phyloP scores from a whole-genome alignment of 371 early-diverging fungal species.

The Nematocida ausubeli region DNA sequence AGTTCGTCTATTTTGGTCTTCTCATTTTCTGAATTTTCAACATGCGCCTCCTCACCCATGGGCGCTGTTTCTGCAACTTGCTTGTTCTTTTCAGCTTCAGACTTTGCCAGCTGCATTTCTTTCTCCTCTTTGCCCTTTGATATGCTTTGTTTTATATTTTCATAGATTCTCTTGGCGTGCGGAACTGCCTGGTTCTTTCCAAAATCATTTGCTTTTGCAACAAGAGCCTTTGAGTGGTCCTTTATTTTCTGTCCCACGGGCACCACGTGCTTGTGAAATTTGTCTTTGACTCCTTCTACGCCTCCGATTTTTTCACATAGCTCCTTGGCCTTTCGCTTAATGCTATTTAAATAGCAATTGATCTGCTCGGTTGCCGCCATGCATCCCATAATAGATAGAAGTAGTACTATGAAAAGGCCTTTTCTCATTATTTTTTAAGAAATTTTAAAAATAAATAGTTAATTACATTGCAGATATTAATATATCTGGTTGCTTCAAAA shows the following conservation, averaged over 20 bases:
- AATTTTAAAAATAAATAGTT: conserved; percentile 34
- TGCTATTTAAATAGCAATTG: background rate
- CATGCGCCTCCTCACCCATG: background rate
- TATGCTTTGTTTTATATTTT: conserved; percentile 29
- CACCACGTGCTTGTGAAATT: background rate
- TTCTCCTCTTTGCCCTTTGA: conserved; percentile 15
- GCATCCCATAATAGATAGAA: conserved; percentile 13
- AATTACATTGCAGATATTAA: background rate
- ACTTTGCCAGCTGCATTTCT: conserved; percentile 8
- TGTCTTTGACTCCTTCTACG: background rate
- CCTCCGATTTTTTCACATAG: background rate
- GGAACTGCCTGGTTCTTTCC: conserved; percentile 37
- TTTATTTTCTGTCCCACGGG: conserved; percentile 1
- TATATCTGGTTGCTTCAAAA: no score
- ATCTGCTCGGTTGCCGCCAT: background rate
- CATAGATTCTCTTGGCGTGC: conserved; percentile 10
- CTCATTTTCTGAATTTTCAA: background rate
- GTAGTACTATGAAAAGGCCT: conserved; percentile 12
- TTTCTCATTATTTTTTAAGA: conserved; percentile 40
- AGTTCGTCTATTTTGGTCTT: background rate
- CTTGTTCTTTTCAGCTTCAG: conserved; percentile 21
- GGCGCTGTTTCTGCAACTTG: conserved; percentile 38
- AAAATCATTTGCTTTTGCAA: conserved; percentile 30
- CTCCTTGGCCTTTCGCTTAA: background rate
- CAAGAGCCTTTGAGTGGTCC: conserved; percentile 18